Evolutionary conservation across 805 yeast species (phyloP).

Genomic region (Yamadazyma endophytica): DNA sequence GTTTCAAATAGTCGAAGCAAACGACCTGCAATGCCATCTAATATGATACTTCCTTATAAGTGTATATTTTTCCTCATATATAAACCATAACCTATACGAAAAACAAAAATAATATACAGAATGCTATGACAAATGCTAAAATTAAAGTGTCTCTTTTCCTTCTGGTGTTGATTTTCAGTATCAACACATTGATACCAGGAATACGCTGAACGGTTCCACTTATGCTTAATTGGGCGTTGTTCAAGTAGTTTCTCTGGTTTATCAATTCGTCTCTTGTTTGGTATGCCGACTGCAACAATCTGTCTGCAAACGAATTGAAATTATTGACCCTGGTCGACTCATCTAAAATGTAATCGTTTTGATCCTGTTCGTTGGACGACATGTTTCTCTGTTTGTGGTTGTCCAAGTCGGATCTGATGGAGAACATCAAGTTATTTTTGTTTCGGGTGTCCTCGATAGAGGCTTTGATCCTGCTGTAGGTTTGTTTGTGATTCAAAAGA

Average conservation of each 20-base stretch:
- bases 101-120: conserved; percentile 68
- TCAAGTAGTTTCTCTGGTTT: conserved; percentile 63
- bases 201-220: conserved; percentile 58
- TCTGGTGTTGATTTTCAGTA: conserved; percentile 80
- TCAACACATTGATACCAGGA: conserved; percentile 78
- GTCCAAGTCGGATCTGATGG: conserved; percentile 77
- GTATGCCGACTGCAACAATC: conserved; percentile 77
- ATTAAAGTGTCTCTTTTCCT: conserved; percentile 84
- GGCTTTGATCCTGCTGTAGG: conserved; percentile 54
- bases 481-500: conserved; percentile 63
- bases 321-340: conserved; percentile 72
- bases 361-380: conserved; percentile 21
- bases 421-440: conserved; percentile 65
- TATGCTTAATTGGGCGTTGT: conserved; percentile 60
- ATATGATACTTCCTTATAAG: too few relatives aligned
- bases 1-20: too few relatives aligned
- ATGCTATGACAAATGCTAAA: conserved; percentile 67
- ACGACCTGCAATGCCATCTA: too few relatives aligned
- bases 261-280: conserved; percentile 83
- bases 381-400: conserved; percentile 48
- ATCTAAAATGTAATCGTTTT: conserved; percentile 71
- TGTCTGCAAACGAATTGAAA: conserved; percentile 73
- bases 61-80: too few relatives aligned
- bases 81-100: conserved; percentile 34
- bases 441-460: conserved; percentile 71